phyloP scores from a whole-genome alignment of 2,329 filamentous ascomycete species.

The Lasiodiplodia theobromae region DNA sequence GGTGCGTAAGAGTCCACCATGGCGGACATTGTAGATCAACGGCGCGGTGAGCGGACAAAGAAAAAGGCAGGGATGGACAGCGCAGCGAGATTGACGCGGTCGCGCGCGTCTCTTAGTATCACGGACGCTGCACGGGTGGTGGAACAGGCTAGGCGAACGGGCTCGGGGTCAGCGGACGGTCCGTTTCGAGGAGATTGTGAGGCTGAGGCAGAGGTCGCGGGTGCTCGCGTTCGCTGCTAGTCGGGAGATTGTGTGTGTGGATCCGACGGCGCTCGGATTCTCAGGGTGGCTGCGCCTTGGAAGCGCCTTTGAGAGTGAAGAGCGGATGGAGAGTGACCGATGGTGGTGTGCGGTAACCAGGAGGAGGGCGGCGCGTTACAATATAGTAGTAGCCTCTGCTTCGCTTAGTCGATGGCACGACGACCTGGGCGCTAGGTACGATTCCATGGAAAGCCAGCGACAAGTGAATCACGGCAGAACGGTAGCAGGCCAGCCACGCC shows the following conservation, averaged over 20 bases:
- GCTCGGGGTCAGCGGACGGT: slow-evolving; percentile 26
- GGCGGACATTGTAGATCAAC: slow-evolving; percentile 31
- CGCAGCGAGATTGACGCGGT: slow-evolving; percentile 26
- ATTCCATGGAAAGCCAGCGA: too few species aligned
- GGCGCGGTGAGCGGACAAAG: neutral
- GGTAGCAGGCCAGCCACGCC: too few species aligned
- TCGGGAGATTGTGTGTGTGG: slow-evolving; percentile 16
- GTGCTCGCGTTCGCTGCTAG: slow-evolving; percentile 24
- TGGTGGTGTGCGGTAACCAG: neutral
- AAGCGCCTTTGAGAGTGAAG: neutral
- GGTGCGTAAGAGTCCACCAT: slow-evolving; percentile 32
- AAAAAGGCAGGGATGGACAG: slow-evolving; percentile 23
- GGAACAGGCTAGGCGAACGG: slow-evolving; percentile 24
- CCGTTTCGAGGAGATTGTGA: slow-evolving; percentile 29
- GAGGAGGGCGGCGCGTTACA: slow-evolving; percentile 5
- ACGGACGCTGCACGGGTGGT: slow-evolving; percentile 12
- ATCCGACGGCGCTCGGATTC: slow-evolving; percentile 7
- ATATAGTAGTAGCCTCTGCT: neutral
- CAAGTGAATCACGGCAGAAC: too few species aligned
- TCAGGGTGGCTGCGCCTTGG: slow-evolving; percentile 5
- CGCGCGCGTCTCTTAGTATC: slow-evolving; percentile 27
- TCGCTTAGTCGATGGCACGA: too few species aligned
- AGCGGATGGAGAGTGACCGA: neutral
- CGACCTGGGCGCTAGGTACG: too few species aligned
- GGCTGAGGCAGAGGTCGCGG: slow-evolving; percentile 27